Percentiles rank a stretch among this genome's conserved stretches.
Evolutionary conservation across 208 protist genomes (phyloP).

Genomic region (Porcisia deanei): DNA sequence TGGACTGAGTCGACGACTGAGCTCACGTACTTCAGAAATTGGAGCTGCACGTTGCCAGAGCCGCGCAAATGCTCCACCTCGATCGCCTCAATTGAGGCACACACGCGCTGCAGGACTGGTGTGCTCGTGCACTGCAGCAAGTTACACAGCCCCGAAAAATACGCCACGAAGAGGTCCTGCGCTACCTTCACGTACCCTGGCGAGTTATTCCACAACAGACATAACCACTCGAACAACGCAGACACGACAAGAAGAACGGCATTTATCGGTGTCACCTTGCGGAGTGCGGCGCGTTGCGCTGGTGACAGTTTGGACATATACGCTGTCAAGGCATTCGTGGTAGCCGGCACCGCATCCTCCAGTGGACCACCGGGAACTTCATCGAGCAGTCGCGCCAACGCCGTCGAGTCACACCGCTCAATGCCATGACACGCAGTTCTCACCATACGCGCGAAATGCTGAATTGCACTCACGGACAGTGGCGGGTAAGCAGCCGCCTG

Average conservation of each 20-base stretch:
- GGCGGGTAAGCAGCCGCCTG: constrained; percentile 38
- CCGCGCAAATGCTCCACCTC: constrained; percentile 71
- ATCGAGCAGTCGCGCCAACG: constrained; percentile 40
- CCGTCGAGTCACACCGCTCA: constrained; percentile 55
- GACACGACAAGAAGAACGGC: constrained; percentile 78
- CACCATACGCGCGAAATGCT: constrained; percentile 66
- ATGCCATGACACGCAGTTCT: constrained; percentile 57
- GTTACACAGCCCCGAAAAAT: constrained; percentile 79
- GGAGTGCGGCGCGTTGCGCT: constrained; percentile 29
- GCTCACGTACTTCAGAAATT: constrained; percentile 76
- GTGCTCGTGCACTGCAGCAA: constrained; percentile 68
- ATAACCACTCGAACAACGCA: constrained; percentile 76
- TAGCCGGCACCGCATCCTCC: constrained; percentile 14
- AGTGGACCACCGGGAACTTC: constrained; percentile 28
- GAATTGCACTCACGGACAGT: constrained; percentile 48
- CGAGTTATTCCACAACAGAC: constrained; percentile 57
- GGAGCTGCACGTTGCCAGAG: constrained; percentile 43
- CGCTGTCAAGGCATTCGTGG: constrained; percentile 6
- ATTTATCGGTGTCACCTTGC: constrained; percentile 55
- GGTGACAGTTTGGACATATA: constrained; percentile 23
- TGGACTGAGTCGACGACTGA: constrained; percentile 50
- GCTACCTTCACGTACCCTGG: constrained; percentile 31
- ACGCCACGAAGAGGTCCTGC: constrained; percentile 61
- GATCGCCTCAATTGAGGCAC: constrained; percentile 80
- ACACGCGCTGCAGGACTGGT: constrained; percentile 75